Evolutionary conservation across 371 early-diverging fungal species (phyloP).

Genomic region (Parasitella parasitica): DNA sequence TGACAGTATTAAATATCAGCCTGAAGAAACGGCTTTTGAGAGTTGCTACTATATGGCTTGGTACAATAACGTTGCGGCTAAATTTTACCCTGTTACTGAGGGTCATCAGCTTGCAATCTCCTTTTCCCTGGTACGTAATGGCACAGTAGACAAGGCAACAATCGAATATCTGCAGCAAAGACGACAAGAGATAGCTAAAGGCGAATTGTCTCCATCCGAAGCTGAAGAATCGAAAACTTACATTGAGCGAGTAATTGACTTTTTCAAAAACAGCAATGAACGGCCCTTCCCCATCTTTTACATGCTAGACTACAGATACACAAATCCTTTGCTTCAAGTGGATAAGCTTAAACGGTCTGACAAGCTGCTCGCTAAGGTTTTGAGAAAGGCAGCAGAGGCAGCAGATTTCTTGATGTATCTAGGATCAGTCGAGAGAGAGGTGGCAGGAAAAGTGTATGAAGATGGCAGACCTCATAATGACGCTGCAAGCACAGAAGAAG

Average conservation of each 20-base stretch:
- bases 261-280: not conserved
- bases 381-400: not conserved
- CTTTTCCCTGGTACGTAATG: not conserved
- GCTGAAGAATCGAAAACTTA: not conserved
- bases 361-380: not conserved
- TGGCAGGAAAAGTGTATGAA: not conserved
- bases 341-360: not conserved
- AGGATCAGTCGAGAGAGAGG: not conserved
- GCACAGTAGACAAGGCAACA: not conserved
- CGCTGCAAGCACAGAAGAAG: not conserved
- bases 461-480: not conserved
- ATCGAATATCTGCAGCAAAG: not conserved
- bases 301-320: conserved; percentile 4
- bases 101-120: not conserved
- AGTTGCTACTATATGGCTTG: conserved; percentile 7
- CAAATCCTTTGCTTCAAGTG: not conserved
- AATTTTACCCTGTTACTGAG: not conserved
- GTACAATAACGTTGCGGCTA: not conserved
- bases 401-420: not conserved
- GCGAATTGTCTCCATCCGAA: not conserved
- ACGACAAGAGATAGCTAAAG: not conserved
- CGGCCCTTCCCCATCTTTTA: not conserved
- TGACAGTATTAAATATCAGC: not conserved
- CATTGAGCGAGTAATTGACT: not conserved
- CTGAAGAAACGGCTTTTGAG: not conserved